phyloP scores from a whole-genome alignment of 371 early-diverging fungal genomes.

The Mucor indicus region DNA sequence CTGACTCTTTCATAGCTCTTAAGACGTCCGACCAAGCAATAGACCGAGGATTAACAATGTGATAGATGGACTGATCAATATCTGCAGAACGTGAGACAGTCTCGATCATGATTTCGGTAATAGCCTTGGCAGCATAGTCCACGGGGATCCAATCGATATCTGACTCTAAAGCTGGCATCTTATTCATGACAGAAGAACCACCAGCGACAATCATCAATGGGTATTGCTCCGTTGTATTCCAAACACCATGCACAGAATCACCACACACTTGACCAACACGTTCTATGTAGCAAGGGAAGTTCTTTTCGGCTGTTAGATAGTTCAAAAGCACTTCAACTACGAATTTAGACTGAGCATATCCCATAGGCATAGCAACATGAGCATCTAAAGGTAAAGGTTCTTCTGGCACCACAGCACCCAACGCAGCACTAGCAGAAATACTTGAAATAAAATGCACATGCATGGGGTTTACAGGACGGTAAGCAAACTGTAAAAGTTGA shows the following conservation, averaged over 20 bases:
- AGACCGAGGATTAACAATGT: constrained; percentile 31
- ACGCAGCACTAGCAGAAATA: constrained; percentile 17
- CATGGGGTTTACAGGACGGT: constrained; percentile 23
- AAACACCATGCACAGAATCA: constrained; percentile 34
- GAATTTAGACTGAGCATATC: constrained; percentile 40
- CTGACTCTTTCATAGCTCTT: constrained; percentile 17
- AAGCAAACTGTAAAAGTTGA: constrained; percentile 26
- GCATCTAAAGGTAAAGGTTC: constrained; percentile 21
- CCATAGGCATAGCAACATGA: constrained; percentile 28
- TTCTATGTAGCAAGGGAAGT: constrained; percentile 36
- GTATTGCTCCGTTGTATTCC: constrained; percentile 42
- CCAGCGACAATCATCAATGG: constrained; percentile 38
- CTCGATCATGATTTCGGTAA: constrained; percentile 30
- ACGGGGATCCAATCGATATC: constrained; percentile 39
- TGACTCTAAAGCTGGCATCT: constrained; percentile 27
- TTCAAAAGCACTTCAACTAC: constrained; percentile 29
- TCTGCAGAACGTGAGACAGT: constrained; percentile 5
- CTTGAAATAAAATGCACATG: constrained; percentile 29
- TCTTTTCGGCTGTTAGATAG: constrained; percentile 20
- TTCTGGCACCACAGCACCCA: too few relatives aligned
- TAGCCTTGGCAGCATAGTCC: constrained; percentile 26
- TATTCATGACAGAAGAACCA: constrained; percentile 13
- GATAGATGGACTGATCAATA: constrained; percentile 11
- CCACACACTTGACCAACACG: constrained; percentile 50
- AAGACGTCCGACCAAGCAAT: constrained; percentile 25